Evolutionary conservation across 805 yeast genomes (phyloP).

Genomic region (Saccharomyces eubayanus): DNA sequence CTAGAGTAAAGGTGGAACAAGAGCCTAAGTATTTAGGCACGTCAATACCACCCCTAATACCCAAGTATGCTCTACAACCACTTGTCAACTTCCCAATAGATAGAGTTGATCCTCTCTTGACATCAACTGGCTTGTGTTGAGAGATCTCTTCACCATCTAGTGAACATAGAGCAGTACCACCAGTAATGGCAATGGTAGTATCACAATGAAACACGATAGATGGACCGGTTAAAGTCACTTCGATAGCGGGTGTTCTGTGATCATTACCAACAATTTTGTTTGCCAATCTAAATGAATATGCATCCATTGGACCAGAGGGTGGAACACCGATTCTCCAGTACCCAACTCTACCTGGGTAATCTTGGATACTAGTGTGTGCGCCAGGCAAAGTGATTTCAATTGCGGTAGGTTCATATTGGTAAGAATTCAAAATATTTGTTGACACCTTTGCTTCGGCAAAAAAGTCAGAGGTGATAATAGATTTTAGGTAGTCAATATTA

Average conservation of each 20-base stretch:
- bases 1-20: conserved; percentile 92
- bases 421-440: conserved; percentile 81
- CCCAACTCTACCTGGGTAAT: conserved; percentile 85
- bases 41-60: conserved; percentile 88
- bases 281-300: conserved; percentile 80
- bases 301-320: conserved; percentile 98
- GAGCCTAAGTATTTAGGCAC: conserved; percentile 91
- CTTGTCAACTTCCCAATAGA: conserved; percentile 69
- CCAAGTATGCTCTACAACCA: conserved; percentile 87
- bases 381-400: conserved; percentile 84
- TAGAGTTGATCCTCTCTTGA: conserved; percentile 69
- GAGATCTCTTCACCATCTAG: conserved; percentile 49
- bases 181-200: conserved; percentile 71
- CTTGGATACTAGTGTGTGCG: conserved; percentile 93
- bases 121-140: conserved; percentile 65
- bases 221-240: conserved; percentile 83
- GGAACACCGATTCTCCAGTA: conserved; percentile 75
- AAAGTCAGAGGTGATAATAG: conserved; percentile 77
- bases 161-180: conserved; percentile 67
- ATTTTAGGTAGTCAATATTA: conserved; percentile 80
- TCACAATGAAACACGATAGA: conserved; percentile 75
- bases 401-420: conserved; percentile 70
- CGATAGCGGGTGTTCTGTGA: conserved; percentile 77
- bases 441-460: conserved; percentile 77
- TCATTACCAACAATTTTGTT: conserved; percentile 87